Conservation (phyloP, 2,329 filamentous ascomycete species). For the Exserohilum rostratum region DNA sequence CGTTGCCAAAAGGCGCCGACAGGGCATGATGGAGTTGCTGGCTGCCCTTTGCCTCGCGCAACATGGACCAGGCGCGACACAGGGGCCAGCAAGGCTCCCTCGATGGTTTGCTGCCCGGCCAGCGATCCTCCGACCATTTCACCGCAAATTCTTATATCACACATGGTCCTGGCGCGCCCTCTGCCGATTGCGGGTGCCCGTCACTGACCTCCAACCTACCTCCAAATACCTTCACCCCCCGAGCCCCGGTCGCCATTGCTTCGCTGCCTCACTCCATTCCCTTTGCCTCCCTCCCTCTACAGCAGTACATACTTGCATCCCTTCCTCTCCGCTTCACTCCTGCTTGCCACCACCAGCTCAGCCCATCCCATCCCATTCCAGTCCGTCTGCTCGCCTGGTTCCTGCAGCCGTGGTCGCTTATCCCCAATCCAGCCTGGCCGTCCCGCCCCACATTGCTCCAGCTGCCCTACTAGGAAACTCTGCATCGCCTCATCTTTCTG, state of each 20-base stretch:
- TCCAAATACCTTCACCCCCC: slow-evolving; percentile 14
- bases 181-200: slow-evolving; percentile 24
- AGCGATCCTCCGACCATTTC: slow-evolving; percentile 36
- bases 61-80: slow-evolving; percentile 27
- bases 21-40: slow-evolving; percentile 32
- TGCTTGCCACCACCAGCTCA: no score
- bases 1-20: slow-evolving; percentile 33
- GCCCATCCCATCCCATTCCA: neutral
- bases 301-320: no score
- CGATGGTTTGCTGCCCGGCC: slow-evolving; percentile 38
- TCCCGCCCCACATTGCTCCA: slow-evolving; percentile 24
- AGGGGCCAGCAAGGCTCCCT: slow-evolving; percentile 26
- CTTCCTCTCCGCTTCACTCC: no score
- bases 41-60: slow-evolving; percentile 23
- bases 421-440: slow-evolving; percentile 22
- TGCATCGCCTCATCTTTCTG: neutral
- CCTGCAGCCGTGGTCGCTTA: slow-evolving; percentile 17
- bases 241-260: slow-evolving; percentile 4
- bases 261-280: slow-evolving; percentile 21
- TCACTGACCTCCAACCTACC: slow-evolving; percentile 17
- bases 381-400: slow-evolving; percentile 8
- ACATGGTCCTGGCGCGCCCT: slow-evolving; percentile 32
- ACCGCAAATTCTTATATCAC: slow-evolving; percentile 45
- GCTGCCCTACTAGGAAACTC: slow-evolving; percentile 17
- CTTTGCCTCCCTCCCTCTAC: slow-evolving; percentile 5